These are phyloP conservation scores for Xylaria sp. DNA, from an alignment of 2,329 filamentous ascomycete genomes.

Conservation along the genomic window DNA sequence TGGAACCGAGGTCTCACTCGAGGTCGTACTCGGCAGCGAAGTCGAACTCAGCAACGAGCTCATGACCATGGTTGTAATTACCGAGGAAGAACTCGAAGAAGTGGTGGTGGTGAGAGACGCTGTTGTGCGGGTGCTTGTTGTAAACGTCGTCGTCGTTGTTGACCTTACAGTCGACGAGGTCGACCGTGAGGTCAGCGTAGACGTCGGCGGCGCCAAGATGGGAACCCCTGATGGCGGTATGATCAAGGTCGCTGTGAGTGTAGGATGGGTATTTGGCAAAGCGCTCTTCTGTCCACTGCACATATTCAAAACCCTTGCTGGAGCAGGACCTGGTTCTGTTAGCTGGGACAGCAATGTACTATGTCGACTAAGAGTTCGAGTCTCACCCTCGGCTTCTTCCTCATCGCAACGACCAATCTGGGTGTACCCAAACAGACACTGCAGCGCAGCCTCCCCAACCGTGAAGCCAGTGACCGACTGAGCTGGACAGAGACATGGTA, in stretches of 20 bases:
- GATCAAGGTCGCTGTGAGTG: slow-evolving; percentile 63
- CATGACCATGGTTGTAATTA: slow-evolving; percentile 10
- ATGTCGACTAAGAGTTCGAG: neutral
- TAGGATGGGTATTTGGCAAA: slow-evolving; percentile 61
- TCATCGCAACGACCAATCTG: slow-evolving; percentile 58
- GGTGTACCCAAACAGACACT: slow-evolving; percentile 66
- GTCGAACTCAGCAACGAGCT: slow-evolving; percentile 14
- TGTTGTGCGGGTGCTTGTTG: slow-evolving; percentile 11
- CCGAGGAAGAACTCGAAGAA: slow-evolving; percentile 4
- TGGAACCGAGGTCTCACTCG: neutral
- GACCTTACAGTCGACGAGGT: slow-evolving; percentile 8
- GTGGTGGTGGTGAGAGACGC: slow-evolving; percentile 1
- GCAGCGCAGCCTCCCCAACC: slow-evolving; percentile 72
- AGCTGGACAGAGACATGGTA: slow-evolving; percentile 69
- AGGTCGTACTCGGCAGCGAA: neutral
- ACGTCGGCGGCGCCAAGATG: slow-evolving; percentile 28
- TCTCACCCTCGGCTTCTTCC: slow-evolving; percentile 48
- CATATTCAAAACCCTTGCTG: slow-evolving; percentile 57
- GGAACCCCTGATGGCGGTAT: slow-evolving; percentile 35
- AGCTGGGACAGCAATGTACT: slow-evolving; percentile 27
- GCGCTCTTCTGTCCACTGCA: slow-evolving; percentile 59
- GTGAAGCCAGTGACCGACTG: slow-evolving; percentile 68
- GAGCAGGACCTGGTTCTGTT: slow-evolving; percentile 29
- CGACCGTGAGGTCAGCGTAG: slow-evolving; percentile 12
- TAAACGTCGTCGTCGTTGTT: slow-evolving; percentile 22